Evolutionary conservation across 139 green algal genomes (phyloP).

Genomic region (Chlamydomonas applanata): DNA sequence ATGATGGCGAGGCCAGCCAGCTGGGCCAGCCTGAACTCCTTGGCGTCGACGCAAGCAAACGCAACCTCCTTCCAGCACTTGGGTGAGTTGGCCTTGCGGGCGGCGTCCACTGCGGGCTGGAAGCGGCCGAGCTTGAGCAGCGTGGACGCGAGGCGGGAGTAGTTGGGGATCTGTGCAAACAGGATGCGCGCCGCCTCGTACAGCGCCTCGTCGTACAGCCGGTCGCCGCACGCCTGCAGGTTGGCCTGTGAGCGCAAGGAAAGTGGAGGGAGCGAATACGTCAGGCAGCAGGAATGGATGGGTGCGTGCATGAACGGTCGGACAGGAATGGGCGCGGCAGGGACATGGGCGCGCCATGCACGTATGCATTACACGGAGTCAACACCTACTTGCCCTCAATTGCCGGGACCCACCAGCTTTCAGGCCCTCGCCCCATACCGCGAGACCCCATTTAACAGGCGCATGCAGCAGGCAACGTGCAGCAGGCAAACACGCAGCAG

Average conservation of each 20-base stretch:
- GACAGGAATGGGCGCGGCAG: too few species aligned
- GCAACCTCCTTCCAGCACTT: constrained; percentile 95
- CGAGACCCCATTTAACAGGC: too few species aligned
- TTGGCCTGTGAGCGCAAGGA: constrained; percentile 38
- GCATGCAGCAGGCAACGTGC: too few species aligned
- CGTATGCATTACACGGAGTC: too few species aligned
- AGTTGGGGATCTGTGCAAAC: constrained; percentile 95
- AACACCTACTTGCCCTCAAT: too few species aligned
- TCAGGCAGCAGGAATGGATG: too few species aligned
- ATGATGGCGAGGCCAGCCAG: constrained; percentile 99
- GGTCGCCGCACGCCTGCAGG: constrained; percentile 56
- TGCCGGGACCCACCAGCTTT: too few species aligned
- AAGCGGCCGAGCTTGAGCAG: constrained; percentile 88
- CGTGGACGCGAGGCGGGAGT: constrained; percentile 84
- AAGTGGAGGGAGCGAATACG: too few species aligned
- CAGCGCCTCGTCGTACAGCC: constrained; percentile 85
- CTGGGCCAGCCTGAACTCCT: constrained; percentile 95
- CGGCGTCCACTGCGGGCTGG: constrained; percentile 92
- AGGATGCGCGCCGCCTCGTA: constrained; percentile 94
- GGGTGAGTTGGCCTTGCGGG: constrained; percentile 93
- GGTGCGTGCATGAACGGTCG: too few species aligned
- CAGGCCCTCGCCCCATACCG: too few species aligned
- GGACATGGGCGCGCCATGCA: too few species aligned
- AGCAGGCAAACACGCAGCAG: background rate
- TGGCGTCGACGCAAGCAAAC: constrained; percentile 95